phyloP scores from a whole-genome alignment of 352 stramenopile genomes.

The Globisporangium cystogenes region DNA sequence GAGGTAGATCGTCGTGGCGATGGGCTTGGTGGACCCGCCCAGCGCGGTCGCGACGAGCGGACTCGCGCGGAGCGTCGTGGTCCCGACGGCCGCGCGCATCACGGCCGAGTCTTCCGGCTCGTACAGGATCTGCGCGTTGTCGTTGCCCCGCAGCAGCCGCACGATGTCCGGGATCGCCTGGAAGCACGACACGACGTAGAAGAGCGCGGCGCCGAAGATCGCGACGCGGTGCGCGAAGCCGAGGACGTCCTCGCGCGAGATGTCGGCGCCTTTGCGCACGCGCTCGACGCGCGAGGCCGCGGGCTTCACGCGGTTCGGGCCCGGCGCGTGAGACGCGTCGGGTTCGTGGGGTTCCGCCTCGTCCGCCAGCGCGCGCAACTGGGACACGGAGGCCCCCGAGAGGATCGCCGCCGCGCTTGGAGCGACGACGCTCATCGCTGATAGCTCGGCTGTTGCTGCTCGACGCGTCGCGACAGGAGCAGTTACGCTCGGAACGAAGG shows the following conservation, averaged over 20 bases:
- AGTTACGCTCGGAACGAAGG: no score
- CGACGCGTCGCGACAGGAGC: no score
- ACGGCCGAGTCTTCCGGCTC: conserved; percentile 4
- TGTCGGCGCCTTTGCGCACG: neutral
- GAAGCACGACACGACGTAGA: conserved; percentile 11
- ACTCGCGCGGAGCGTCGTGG: conserved; percentile 22
- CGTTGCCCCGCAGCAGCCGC: conserved; percentile 7
- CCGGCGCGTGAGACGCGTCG: no score
- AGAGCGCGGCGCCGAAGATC: conserved; percentile 6
- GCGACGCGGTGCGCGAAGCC: conserved; percentile 10
- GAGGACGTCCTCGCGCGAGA: conserved; percentile 4
- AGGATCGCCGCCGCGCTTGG: no score
- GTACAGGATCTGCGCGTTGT: conserved; percentile 4
- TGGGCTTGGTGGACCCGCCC: conserved; percentile 14
- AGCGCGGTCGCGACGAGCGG: conserved; percentile 20
- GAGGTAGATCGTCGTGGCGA: conserved; percentile 25
- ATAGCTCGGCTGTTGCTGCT: no score
- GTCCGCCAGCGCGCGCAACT: neutral
- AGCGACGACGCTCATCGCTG: no score
- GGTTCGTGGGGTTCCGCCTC: neutral
- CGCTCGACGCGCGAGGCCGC: neutral
- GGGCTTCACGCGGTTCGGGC: no score
- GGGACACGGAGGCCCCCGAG: conserved; percentile 4
- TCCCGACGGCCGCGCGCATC: conserved; percentile 14
- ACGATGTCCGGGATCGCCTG: conserved; percentile 5